phyloP scores from a whole-genome alignment of 225 moss, liverwort and hornwort species.

The Antitrichia curtipendula region DNA sequence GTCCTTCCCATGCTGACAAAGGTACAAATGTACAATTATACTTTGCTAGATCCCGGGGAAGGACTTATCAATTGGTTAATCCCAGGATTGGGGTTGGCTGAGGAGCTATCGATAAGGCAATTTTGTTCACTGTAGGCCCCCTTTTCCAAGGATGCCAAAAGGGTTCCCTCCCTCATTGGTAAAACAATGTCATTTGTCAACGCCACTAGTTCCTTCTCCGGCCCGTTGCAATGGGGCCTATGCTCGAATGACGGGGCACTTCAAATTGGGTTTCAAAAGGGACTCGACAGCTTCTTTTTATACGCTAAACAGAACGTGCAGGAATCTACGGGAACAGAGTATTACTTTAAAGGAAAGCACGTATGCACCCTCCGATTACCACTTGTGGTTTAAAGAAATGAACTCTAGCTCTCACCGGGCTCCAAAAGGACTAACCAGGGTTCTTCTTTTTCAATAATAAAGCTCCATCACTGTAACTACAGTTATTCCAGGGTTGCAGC shows the following conservation, averaged over 20 bases:
- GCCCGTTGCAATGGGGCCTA: neutral
- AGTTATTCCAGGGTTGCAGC: neutral
- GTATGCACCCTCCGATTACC: neutral
- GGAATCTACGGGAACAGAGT: neutral
- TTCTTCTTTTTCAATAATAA: neutral
- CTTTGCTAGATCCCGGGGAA: too few species aligned
- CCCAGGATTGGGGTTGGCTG: accelerated
- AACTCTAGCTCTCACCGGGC: neutral
- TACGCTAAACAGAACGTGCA: too few species aligned
- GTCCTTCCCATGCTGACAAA: too few species aligned
- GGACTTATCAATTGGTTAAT: too few species aligned
- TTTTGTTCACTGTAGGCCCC: neutral
- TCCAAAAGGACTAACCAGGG: neutral
- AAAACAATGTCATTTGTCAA: neutral
- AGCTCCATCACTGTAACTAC: neutral
- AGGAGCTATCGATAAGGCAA: neutral
- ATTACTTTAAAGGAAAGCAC: neutral
- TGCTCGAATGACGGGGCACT: neutral
- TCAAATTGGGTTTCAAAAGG: neutral
- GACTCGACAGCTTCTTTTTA: neutral
- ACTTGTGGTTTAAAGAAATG: neutral
- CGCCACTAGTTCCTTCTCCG: neutral
- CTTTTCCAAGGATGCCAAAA: neutral
- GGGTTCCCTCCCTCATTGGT: neutral
- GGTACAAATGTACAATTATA: too few species aligned